Evolutionary conservation across 1,284 basidiomycete species (phyloP), one percentile per base, ranked within the genome.

Genomic region (Apiotrichum gamsii): DNA sequence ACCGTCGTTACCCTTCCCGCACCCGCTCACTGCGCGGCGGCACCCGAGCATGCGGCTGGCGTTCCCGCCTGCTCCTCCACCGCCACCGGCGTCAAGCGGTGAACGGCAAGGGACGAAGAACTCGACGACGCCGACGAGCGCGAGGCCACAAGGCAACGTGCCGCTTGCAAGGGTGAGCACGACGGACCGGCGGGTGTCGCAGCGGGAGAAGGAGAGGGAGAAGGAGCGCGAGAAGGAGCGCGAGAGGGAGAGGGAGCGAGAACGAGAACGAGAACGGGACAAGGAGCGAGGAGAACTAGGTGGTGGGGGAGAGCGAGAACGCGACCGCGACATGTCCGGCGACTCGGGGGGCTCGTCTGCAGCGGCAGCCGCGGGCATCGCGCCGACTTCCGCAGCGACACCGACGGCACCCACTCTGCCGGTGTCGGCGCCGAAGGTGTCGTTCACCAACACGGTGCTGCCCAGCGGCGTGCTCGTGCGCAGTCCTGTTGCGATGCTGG

Each of bases 31-130:
- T 1, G 52, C 55, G 1, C 48, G 68, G 11, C 51, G 54, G 41
- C 68, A 70, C 39, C 68, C 68, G 5, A 67, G 59, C 9, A 70
- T 70, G 68, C 56, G 58, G 19, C 46, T 70, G 15, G 55, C 49
- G 13, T 70, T 64, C 50, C 60, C 67, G 9, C 11, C 55, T 5
- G 16, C 38, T 3, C 34, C 51, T 0, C 16, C 36, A 25, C 24
- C 45, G 16, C 28, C 45, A 19, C 15, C 39, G 20, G 25, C 31
- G 15, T 19, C n/a, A n/a, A n/a, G n/a, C n/a, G n/a, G n/a, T n/a
- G n/a, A n/a, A n/a, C n/a, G n/a, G n/a, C n/a, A n/a, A n/a, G n/a
- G n/a, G n/a, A n/a, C n/a, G n/a, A n/a, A n/a, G n/a, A n/a, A n/a
- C n/a, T n/a, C n/a, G n/a, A 21, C 54, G 1, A 36, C 49, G 9